These are phyloP conservation scores for Aquilaria agallochum DNA, from an alignment of 441 rosid species.

Conservation along the genomic window DNA sequence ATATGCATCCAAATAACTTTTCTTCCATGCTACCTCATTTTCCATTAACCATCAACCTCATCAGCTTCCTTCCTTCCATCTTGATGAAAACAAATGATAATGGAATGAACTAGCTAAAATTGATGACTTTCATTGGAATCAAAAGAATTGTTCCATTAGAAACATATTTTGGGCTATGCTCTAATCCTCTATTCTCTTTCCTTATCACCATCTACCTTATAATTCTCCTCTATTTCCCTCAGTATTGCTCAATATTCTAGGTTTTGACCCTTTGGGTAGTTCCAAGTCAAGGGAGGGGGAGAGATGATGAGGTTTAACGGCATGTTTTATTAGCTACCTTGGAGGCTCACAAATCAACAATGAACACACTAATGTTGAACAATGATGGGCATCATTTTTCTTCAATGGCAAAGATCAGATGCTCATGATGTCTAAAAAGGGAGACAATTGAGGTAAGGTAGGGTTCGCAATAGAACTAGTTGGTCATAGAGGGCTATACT, in stretches of 20 bases:
- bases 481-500: too few species aligned
- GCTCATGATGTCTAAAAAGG: too few species aligned
- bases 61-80: background rate
- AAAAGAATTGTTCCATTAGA: background rate
- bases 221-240: conserved; percentile 49
- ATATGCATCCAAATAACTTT: background rate
- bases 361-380: too few species aligned
- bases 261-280: too few species aligned
- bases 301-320: too few species aligned
- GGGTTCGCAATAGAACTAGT: too few species aligned
- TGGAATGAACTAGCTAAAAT: conserved; percentile 2
- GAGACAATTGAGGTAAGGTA: too few species aligned
- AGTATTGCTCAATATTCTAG: background rate
- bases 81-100: conserved; percentile 8
- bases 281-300: too few species aligned
- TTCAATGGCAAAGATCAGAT: too few species aligned
- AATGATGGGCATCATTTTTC: too few species aligned
- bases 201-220: conserved; percentile 42
- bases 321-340: too few species aligned
- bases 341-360: too few species aligned
- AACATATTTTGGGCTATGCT: conserved; percentile 1
- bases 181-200: conserved; percentile 57
- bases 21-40: background rate
- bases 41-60: background rate
- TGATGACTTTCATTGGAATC: conserved; percentile 1